Evolutionary conservation across 192 early-diverging fungal genomes (phyloP).

Genomic region (Allomyces arbusculus): DNA sequence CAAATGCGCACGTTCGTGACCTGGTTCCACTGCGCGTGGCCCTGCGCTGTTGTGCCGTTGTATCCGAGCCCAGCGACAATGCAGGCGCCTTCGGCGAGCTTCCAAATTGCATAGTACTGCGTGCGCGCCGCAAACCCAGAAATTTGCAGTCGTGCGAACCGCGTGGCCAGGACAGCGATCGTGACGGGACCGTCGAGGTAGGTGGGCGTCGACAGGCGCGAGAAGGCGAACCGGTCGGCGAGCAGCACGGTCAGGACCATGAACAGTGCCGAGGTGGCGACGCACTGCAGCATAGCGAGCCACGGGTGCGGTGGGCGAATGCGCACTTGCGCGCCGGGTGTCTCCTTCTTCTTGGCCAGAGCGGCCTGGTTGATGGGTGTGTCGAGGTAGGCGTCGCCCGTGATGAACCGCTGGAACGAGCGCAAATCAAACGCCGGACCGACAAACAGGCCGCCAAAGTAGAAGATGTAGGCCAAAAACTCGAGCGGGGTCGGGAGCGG

Average conservation of each 20-base stretch:
- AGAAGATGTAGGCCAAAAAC: constrained; percentile 74
- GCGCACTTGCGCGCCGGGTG: neutral
- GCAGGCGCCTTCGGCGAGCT: constrained; percentile 68
- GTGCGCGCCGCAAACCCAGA: constrained; percentile 38
- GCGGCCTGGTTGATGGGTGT: neutral
- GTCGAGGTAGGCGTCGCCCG: constrained; percentile 10
- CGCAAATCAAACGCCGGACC: constrained; percentile 62
- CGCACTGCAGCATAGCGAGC: constrained; percentile 6
- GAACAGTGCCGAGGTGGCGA: constrained; percentile 13
- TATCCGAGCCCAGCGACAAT: constrained; percentile 65
- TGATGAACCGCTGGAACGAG: constrained; percentile 28
- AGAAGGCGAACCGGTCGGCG: constrained; percentile 12
- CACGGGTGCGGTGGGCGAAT: neutral
- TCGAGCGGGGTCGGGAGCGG: constrained; percentile 43
- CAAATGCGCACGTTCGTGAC: constrained; percentile 57
- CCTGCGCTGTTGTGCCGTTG: constrained; percentile 28
- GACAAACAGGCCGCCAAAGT: constrained; percentile 64
- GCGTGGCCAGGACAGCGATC: constrained; percentile 1
- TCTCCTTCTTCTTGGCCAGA: neutral
- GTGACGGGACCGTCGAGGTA: constrained; percentile 11
- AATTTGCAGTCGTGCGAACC: constrained; percentile 35
- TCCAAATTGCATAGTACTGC: constrained; percentile 85
- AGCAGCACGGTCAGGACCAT: constrained; percentile 13
- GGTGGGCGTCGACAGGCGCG: constrained; percentile 10
- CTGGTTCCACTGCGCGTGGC: constrained; percentile 41